Evolutionary conservation across 495 filamentous ascomycete genomes (phyloP), one percentile per base, ranked within the genome.

Genomic region (Melanomma pulvis-pyrius): DNA sequence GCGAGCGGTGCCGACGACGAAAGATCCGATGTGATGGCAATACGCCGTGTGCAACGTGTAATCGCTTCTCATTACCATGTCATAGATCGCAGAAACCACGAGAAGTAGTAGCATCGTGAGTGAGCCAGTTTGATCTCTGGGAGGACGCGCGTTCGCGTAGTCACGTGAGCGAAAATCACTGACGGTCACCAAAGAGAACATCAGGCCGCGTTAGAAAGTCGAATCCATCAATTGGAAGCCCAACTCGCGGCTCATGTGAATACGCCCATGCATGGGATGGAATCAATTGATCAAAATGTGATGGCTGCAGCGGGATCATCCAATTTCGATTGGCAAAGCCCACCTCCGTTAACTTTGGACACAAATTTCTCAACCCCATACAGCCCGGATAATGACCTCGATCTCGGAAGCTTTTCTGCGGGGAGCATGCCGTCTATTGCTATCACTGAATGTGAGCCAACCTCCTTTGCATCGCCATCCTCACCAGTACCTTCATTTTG

Each of bases 181-280:
- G 22, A 64, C 52, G 15, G 1, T 34, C 11, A 34, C 21, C 44
- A 7, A 48, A 68, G 65, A 24, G 65, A 68, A 54, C 65, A 68
- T 28, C 65, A 68, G 54, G 41, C 28, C 19, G 65, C 65, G 21
- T 46, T 68, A 30, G 65, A 68, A 54, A 54, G 51, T 50, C 65
- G 65, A 48, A 68, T 68, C 58, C 65, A 63, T 22, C 65, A 68
- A 24, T 53, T 68, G 6, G 65, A 68, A 26, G 59, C 65, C 3
- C 65, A 68, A 21, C 47, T 68, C 2, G 59, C 59, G 9, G 52
- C 65, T 2, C 65, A 68, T 21, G 46, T 68, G 19, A 68, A 59
- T 36, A 29, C 65, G 44, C 65, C 65, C 9, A 63, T 68, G 59
- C 65, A 68, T 26, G 65, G 65, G 19, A 68, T 68, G 65, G 65